Percentiles rank a stretch among this genome's conserved stretches.
phyloP scores from a whole-genome alignment of 2,329 filamentous ascomycete genomes.

The Claviceps maximensis region DNA sequence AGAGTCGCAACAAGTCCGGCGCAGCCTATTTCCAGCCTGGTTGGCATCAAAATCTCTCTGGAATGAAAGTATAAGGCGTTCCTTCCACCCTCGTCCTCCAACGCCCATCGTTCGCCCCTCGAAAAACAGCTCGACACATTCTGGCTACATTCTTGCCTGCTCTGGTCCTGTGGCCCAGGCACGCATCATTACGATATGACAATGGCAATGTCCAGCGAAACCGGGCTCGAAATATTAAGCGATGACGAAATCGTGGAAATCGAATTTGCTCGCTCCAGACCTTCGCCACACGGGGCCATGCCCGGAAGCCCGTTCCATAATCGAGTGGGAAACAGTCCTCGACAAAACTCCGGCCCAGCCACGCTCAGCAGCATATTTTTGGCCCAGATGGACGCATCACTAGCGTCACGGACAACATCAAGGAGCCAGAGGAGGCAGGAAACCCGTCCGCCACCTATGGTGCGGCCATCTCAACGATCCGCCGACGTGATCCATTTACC shows the following conservation, averaged over 20 bases:
- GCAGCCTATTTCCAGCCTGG: not conserved
- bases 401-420: not conserved
- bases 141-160: not conserved
- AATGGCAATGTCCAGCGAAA: slow-evolving; percentile 7
- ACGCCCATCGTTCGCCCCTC: not conserved
- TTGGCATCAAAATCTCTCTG: not conserved
- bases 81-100: not conserved
- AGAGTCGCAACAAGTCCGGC: not conserved
- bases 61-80: not conserved
- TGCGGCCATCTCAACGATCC: not conserved
- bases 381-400: not conserved
- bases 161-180: not conserved
- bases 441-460: not conserved
- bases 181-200: slow-evolving; percentile 7
- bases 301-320: not conserved
- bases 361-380: not conserved
- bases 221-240: slow-evolving; percentile 7
- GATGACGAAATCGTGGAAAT: slow-evolving; percentile 24
- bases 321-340: not conserved
- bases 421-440: not conserved
- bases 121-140: not conserved
- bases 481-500: slow-evolving; percentile 4
- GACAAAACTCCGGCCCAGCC: not conserved
- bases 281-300: not conserved
- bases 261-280: slow-evolving; percentile 10